phyloP scores from a whole-genome alignment of 768 basidiomycete species.

The Leucocoprinus leucothites region DNA sequence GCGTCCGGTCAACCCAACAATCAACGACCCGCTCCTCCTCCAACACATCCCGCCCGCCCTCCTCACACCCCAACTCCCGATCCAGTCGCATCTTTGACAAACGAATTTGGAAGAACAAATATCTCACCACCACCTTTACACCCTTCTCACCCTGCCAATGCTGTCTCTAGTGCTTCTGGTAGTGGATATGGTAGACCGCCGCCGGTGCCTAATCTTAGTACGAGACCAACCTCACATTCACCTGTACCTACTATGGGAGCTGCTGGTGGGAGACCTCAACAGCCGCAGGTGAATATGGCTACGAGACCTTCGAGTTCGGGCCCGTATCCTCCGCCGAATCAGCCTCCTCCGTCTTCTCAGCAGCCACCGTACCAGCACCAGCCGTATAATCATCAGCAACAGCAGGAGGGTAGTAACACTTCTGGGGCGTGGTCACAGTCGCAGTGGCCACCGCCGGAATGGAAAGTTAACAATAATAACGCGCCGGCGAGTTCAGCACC shows the following conservation, averaged over 20 bases:
- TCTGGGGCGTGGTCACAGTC: conserved; percentile 23
- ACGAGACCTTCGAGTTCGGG: too few species aligned
- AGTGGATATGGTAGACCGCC: neutral
- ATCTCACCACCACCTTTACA: conserved; percentile 32
- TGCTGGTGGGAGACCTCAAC: neutral
- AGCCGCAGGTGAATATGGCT: neutral
- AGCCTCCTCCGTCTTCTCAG: neutral
- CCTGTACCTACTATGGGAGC: neutral
- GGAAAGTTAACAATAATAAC: conserved; percentile 28
- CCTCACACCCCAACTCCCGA: neutral
- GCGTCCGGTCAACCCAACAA: neutral
- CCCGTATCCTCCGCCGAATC: too few species aligned
- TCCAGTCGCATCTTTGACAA: conserved; percentile 27
- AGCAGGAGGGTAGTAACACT: too few species aligned
- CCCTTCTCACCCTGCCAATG: conserved; percentile 29
- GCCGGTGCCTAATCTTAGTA: neutral
- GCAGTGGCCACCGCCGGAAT: conserved; percentile 44
- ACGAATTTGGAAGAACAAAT: conserved; percentile 36
- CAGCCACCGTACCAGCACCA: neutral
- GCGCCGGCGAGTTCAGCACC: conserved; percentile 16
- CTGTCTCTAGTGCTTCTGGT: conserved; percentile 11
- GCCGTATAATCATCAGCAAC: conserved; percentile 9
- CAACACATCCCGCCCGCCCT: conserved; percentile 1
- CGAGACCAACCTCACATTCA: too few species aligned
- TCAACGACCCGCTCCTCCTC: conserved; percentile 1